Base-by-base conservation (phyloP, 2,329 filamentous ascomycete genomes). In the Dactylellina leptospora region DNA sequence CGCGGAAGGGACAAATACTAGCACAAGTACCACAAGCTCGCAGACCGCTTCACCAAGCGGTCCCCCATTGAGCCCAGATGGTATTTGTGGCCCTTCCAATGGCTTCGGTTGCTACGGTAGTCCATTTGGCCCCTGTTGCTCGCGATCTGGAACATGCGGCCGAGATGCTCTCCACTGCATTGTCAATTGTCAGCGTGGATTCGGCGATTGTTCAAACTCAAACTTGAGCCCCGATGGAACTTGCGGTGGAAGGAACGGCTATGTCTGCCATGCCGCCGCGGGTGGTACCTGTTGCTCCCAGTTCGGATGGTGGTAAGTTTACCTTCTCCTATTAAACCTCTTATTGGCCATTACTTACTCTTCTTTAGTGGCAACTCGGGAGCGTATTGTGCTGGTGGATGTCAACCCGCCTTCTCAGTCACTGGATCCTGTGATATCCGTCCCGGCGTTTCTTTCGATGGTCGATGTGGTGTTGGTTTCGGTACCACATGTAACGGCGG, bases 241-340 rank as follows among this genome's bases (percentile, higher is more conserved):
- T 33, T 82, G 81, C 58, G 81, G 81, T 36, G 79, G 78, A 44
- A 59, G 73, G 20, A 77, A 73, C 8, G 78, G 77, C 4, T 80
- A 80, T 56, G 79, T 78, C 5, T 82, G 81, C 61, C 75, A 78
- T 48, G 78, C 77, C 20, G 80, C 79, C 0, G 55, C 27, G 11
- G 79, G 78, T 51, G 80, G 80, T 4, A 77, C 78, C 74, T 82
- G 81, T 75, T 83, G 81, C 64, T 82, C 81, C 2, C 77, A 75
- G 62, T 80, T 79, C 58, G 81, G 81, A n/a, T 81, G 75, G 69
- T 82, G 80, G 80, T 80, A 76, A 76, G 78, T 75, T 42, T 2
- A 28, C 36, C 28, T 23, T 28, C 27, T 8, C 13, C 3, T 22
- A n/a, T n/a, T n/a, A n/a, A n/a, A n/a, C n/a, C n/a, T n/a, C n/a